Evolutionary conservation across 1,139 yeast genomes (phyloP), one percentile per base, ranked within the genome.

Genomic region (Geotrichum klebahnii): DNA sequence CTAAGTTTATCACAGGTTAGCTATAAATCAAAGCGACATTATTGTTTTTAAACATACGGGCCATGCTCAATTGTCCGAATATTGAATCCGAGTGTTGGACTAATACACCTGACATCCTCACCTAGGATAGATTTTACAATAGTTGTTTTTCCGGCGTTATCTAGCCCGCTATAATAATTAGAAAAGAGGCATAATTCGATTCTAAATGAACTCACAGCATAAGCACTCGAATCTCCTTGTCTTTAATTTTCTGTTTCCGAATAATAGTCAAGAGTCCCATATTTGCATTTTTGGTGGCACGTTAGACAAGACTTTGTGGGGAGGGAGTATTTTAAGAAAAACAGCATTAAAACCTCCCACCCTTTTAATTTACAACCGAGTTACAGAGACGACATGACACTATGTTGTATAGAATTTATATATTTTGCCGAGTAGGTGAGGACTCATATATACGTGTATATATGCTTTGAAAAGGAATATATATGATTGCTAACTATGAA

Each of bases 201-300:
- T 12, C 24, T 4, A 43, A 12, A 24, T 12, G 1, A 10, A 60
- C 71, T 44, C 59, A 69, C 64, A 90, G 74, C 55, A 86, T 74
- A 32, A 90, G 71, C 24, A 89, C 77, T 26, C 97, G 72, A 42
- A 86, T 69, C 67, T 89, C 95, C 52, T 75, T 74, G 59, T 87
- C 96, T 64, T 87, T 87, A 45, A 79, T 69, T 67, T 87, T 84
- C 62, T 88, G 96, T 63, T 88, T 89, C 61, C 82, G 77, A 51
- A 92, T 84, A 40, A 88, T 84, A 0, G 90, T 79, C 23, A 90
- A 67, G 3, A 90, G 76, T 0, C 97, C 97, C 97, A 90, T 89
- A n/a, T 16, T 32, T 28, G 35, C 33, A n/a, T n/a, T n/a, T n/a
- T n/a, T n/a, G n/a, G n/a, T n/a, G n/a, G n/a, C n/a, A n/a, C n/a